These are phyloP conservation scores for Cladophialophora bantiana DNA, from an alignment of 2,329 filamentous ascomycete species.

Conservation along the genomic window DNA sequence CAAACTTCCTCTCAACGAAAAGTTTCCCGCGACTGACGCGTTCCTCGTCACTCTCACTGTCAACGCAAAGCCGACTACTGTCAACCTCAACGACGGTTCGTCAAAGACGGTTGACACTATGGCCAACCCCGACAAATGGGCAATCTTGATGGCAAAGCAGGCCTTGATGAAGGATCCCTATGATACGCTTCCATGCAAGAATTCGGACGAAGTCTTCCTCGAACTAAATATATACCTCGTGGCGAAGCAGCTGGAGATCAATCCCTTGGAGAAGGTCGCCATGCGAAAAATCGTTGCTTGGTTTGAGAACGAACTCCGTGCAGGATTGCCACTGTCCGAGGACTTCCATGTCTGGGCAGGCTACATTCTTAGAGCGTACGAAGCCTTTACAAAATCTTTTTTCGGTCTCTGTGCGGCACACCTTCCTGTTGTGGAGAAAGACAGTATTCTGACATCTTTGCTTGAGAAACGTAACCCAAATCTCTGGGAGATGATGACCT, in stretches of 20 bases:
- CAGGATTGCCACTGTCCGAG: conserved; percentile 13
- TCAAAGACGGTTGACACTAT: conserved; percentile 6
- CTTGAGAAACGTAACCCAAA: conserved; percentile 4
- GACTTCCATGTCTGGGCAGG: conserved; percentile 4
- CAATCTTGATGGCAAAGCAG: conserved; percentile 14
- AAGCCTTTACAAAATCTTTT: conserved; percentile 17
- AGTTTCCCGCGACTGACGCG: conserved; percentile 10
- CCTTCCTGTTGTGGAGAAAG: conserved; percentile 12
- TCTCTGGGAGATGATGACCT: conserved; percentile 12
- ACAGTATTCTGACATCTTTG: conserved; percentile 2
- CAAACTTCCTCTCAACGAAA: background rate
- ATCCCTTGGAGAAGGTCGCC: conserved; percentile 4
- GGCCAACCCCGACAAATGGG: conserved; percentile 23
- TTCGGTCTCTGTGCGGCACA: conserved; percentile 12
- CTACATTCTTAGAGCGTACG: conserved; percentile 16
- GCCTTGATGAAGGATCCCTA: conserved; percentile 15
- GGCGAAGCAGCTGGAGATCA: conserved; percentile 19
- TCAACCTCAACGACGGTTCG: background rate
- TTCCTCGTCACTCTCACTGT: conserved; percentile 14
- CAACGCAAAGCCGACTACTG: background rate
- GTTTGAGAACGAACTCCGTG: conserved; percentile 19
- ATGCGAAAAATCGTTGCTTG: conserved; percentile 22
- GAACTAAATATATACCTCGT: conserved; percentile 21
- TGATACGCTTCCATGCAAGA: conserved; percentile 7
- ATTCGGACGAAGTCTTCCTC: conserved; percentile 10